Evolutionary conservation across 441 rosid genomes (phyloP).

Genomic region (Jatropha multifida): DNA sequence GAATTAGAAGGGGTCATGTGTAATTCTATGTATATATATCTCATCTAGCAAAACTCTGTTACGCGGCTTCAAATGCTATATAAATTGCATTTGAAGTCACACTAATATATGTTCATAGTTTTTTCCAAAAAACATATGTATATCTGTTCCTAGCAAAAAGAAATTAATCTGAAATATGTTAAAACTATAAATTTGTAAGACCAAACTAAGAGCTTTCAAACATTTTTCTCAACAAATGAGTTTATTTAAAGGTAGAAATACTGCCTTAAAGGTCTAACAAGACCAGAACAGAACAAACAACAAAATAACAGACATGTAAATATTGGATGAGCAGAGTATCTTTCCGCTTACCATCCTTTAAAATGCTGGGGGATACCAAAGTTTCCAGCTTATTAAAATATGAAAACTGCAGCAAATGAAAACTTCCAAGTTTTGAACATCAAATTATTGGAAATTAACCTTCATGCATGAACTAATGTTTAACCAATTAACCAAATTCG

Average conservation of each 20-base stretch:
- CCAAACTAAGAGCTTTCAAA: neutral
- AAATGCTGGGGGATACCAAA: neutral
- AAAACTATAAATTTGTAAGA: neutral
- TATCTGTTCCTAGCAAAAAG: too few species aligned
- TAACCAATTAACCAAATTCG: neutral
- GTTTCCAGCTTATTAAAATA: neutral
- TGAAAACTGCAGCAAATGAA: neutral
- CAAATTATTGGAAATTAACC: neutral
- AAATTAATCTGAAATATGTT: neutral
- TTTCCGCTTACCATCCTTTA: neutral
- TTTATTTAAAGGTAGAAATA: neutral
- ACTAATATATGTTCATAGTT: too few species aligned
- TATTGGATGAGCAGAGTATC: neutral
- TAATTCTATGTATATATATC: neutral
- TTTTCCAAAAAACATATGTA: too few species aligned
- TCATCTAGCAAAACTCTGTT: neutral
- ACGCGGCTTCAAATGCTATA: neutral
- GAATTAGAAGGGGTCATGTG: too few species aligned
- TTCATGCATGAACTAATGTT: neutral
- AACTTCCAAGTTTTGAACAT: neutral
- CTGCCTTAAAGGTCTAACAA: neutral
- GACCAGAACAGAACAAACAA: neutral
- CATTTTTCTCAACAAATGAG: neutral
- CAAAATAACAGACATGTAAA: slow-evolving; percentile 1
- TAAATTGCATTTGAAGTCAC: neutral